Evolutionary conservation across 2,329 filamentous ascomycete species (phyloP).

Genomic region (Thelonectria olida): DNA sequence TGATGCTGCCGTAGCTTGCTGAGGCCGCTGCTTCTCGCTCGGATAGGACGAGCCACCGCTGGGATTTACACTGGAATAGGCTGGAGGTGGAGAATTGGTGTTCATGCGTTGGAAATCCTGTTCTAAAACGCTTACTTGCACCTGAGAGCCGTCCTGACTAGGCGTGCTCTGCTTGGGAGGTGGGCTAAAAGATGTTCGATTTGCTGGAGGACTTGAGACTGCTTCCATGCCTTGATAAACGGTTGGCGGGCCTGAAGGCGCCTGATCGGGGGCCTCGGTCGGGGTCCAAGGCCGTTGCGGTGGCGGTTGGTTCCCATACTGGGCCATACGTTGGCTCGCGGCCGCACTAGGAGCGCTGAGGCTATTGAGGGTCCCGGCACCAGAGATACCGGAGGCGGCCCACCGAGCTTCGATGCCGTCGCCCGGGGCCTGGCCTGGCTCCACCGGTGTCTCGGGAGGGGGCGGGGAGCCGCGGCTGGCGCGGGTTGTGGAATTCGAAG

Average conservation of each 20-base stretch:
- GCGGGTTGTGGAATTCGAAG: slow-evolving; percentile 91
- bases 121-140: slow-evolving; percentile 78
- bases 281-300: slow-evolving; percentile 85
- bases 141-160: slow-evolving; percentile 44
- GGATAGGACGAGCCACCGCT: slow-evolving; percentile 70
- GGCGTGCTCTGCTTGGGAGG: slow-evolving; percentile 52
- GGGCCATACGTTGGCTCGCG: slow-evolving; percentile 80
- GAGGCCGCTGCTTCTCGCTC: slow-evolving; percentile 76
- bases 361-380: slow-evolving; percentile 81
- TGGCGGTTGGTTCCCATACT: slow-evolving; percentile 68
- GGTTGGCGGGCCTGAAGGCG: slow-evolving; percentile 88
- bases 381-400: slow-evolving; percentile 89
- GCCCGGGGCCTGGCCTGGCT: slow-evolving; percentile 73
- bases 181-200: slow-evolving; percentile 45
- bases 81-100: slow-evolving; percentile 88
- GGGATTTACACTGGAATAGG: slow-evolving; percentile 82
- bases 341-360: slow-evolving; percentile 78
- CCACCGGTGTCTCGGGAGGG: slow-evolving; percentile 89
- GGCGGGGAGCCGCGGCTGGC: slow-evolving; percentile 93
- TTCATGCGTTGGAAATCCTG: slow-evolving; percentile 88
- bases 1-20: slow-evolving; percentile 40
- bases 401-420: slow-evolving; percentile 92
- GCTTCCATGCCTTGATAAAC: slow-evolving; percentile 89
- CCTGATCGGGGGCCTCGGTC: slow-evolving; percentile 86
- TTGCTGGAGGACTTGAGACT: slow-evolving; percentile 62